phyloP scores from a whole-genome alignment of 2,329 filamentous ascomycete genomes.

The Remersonia thermophila region DNA sequence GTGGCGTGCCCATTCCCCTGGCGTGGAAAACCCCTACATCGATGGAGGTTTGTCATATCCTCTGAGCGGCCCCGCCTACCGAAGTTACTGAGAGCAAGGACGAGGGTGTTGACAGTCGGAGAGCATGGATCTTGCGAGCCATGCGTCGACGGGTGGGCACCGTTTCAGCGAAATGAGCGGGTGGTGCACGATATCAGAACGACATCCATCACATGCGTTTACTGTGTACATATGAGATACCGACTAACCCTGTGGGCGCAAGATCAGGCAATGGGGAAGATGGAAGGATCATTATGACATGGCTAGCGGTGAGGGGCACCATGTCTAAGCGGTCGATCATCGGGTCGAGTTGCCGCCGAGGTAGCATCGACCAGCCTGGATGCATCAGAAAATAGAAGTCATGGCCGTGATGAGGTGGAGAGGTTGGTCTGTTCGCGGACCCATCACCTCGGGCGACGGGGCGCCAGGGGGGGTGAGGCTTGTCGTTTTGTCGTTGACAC shows the following conservation, averaged over 20 bases:
- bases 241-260: no score
- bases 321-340: background rate
- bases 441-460: no score
- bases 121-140: constrained; percentile 1
- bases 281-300: background rate
- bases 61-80: no score
- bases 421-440: background rate
- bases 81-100: background rate
- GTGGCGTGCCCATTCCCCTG: constrained; percentile 1
- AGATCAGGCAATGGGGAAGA: background rate
- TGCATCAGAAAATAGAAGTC: constrained; percentile 6
- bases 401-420: constrained; percentile 1
- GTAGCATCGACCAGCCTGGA: constrained; percentile 1
- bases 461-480: background rate
- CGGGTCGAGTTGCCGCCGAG: constrained; percentile 1
- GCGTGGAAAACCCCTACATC: constrained; percentile 1
- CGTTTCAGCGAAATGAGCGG: constrained; percentile 16
- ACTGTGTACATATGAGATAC: no score
- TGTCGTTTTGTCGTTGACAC: no score
- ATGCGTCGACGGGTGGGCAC: background rate
- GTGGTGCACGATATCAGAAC: no score
- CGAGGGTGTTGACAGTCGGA: constrained; percentile 2
- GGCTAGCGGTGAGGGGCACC: background rate
- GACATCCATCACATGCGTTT: no score
- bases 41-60: no score